Evolutionary conservation across 2,329 filamentous ascomycete genomes (phyloP).

Genomic region (Clonostachys sp.): DNA sequence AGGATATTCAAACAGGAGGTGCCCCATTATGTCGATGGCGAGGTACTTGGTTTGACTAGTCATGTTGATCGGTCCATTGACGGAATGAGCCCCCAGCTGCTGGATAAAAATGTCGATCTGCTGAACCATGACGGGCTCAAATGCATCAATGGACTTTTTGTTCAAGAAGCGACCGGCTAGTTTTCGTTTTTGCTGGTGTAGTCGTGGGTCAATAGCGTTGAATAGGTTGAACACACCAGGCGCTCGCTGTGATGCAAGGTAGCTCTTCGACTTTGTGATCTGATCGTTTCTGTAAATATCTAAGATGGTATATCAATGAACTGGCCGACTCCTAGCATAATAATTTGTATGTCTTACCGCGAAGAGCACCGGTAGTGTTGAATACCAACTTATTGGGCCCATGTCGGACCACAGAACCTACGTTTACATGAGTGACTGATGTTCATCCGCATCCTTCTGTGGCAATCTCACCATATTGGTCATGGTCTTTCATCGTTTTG

Average conservation of each 20-base stretch:
- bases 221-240: neutral
- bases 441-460: too few relatives aligned
- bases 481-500: too few relatives aligned
- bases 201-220: conserved; percentile 1
- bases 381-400: too few relatives aligned
- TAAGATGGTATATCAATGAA: neutral
- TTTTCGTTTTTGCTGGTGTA: conserved; percentile 4
- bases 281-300: neutral
- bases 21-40: conserved; percentile 1
- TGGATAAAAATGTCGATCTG: conserved; percentile 5
- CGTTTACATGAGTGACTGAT: too few relatives aligned
- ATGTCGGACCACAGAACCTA: too few relatives aligned
- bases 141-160: conserved; percentile 4
- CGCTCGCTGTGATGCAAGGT: neutral
- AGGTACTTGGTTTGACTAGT: neutral
- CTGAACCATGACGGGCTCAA: conserved; percentile 4
- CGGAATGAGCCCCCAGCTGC: neutral
- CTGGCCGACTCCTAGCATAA: too few relatives aligned
- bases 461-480: too few relatives aligned
- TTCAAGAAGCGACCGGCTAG: conserved; percentile 1
- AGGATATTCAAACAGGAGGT: conserved; percentile 3
- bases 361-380: too few relatives aligned
- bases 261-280: neutral
- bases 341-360: too few relatives aligned
- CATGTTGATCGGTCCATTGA: neutral